Percentiles rank a stretch among this genome's conserved stretches.
Conservation (phyloP, 2,329 filamentous ascomycete species). For the Aspergillus sp. region DNA sequence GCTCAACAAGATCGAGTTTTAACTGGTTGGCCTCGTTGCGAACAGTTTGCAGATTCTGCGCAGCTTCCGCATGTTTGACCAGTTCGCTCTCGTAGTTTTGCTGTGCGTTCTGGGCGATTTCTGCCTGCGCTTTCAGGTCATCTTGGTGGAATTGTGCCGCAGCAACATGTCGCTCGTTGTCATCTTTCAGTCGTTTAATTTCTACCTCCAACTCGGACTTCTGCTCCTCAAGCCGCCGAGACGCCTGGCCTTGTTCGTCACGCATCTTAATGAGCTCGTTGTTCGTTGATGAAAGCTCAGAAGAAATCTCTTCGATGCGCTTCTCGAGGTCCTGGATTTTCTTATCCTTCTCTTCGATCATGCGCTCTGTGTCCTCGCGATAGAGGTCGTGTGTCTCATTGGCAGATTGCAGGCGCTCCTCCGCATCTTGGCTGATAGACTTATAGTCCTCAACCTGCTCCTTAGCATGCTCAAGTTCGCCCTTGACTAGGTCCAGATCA, state of each 20-base stretch:
- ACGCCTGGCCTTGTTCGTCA: constrained; percentile 74
- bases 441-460: constrained; percentile 84
- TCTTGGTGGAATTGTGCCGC: constrained; percentile 84
- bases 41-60: constrained; percentile 75
- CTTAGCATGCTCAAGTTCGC: constrained; percentile 78
- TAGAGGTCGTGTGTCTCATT: constrained; percentile 82
- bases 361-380: constrained; percentile 76
- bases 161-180: constrained; percentile 75
- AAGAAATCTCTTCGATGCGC: constrained; percentile 77
- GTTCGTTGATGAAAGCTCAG: constrained; percentile 79
- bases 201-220: constrained; percentile 77
- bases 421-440: constrained; percentile 78
- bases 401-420: constrained; percentile 80
- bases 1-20: constrained; percentile 72
- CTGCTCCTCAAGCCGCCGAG: constrained; percentile 73
- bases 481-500: constrained; percentile 76
- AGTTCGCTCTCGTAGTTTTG: constrained; percentile 94
- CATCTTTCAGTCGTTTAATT: constrained; percentile 76
- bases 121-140: constrained; percentile 87
- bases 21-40: constrained; percentile 79
- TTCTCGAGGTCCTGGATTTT: constrained; percentile 80
- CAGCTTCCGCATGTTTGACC: constrained; percentile 93
- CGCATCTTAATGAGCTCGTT: constrained; percentile 77
- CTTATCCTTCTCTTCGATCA: constrained; percentile 73
- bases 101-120: constrained; percentile 89